Base-by-base conservation (phyloP, 768 basidiomycete genomes). In the Leucocoprinus leucothites region DNA sequence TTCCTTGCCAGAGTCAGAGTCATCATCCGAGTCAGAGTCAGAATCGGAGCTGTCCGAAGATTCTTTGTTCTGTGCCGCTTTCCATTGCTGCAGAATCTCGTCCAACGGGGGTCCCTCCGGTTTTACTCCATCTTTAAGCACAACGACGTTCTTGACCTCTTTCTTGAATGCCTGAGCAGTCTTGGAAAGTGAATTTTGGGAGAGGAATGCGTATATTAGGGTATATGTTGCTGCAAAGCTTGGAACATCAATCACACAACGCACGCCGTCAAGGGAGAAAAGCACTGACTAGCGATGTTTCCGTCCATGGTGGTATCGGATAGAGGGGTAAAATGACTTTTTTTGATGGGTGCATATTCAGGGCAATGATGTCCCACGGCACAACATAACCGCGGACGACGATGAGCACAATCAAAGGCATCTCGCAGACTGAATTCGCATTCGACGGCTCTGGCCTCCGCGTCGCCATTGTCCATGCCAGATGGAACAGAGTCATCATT, bases 401-500 rank as follows among this genome's bases (percentile, higher is more conserved):
- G 60, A 77, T 77, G 76, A 77, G 69, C 35, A 76, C 86, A 61
- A 86, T 96, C 81, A 96, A 96, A 75, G 90, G 91, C 38, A 80
- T 85, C 48, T 74, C 80, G 14, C 76, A 81, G 45, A 79, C 88
- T 35, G 68, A 82, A 49, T 75, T 72, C 38, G 71, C 80, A 34
- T 81, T 83, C 76, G 91, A 98, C 64, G 95, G 95, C 49, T 87
- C 91, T 1, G 58, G 76, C 24, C 79, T 95, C 51, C 87, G 95
- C 55, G 73, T 97, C 50, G 91, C 91, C 64, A 95, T 98, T 66
- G 89, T 98, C 6, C 96, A 98, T 68, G 93, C 94, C 16, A 79
- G 94, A 73, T 99, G 97, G 97, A 99, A 99, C 76, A 85, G 84
- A 61, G 65, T 74, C 18, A 85, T 99, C 65, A 89, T 98, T 64